Conservation (phyloP, 2,329 filamentous ascomycete genomes). For the Penicillium thymicola region DNA sequence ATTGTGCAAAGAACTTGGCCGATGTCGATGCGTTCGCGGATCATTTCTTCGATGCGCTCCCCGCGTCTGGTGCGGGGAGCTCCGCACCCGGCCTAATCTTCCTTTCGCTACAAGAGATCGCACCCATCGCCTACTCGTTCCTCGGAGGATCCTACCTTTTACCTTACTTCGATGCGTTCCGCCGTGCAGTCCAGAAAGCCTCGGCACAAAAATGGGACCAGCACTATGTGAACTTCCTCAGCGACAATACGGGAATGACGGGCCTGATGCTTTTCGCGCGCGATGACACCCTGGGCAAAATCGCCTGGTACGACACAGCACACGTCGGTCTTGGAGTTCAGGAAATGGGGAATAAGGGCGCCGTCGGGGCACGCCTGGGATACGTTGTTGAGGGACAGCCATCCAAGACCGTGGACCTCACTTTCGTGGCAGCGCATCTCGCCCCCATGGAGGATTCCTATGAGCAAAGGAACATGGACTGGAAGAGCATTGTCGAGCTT, state of each 20-base stretch:
- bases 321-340: constrained; percentile 80
- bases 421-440: constrained; percentile 83
- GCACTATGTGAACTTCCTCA: constrained; percentile 67
- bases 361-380: constrained; percentile 71
- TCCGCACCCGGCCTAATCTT: constrained; percentile 60
- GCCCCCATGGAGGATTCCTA: constrained; percentile 82
- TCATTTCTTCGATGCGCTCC: constrained; percentile 63
- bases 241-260: constrained; percentile 82
- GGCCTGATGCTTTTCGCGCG: constrained; percentile 81
- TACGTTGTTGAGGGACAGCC: constrained; percentile 46
- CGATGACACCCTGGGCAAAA: constrained; percentile 53
- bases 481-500: constrained; percentile 76
- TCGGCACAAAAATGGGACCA: constrained; percentile 47
- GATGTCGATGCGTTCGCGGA: constrained; percentile 67
- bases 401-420: constrained; percentile 61
- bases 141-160: constrained; percentile 76
- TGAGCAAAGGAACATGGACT: constrained; percentile 76
- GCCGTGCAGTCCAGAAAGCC: constrained; percentile 68
- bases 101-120: constrained; percentile 78
- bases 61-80: constrained; percentile 47
- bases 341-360: constrained; percentile 95
- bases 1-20: constrained; percentile 73
- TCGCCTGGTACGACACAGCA: constrained; percentile 69
- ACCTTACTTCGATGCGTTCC: constrained; percentile 71
- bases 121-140: constrained; percentile 79